Percentiles rank a stretch among this genome's conserved stretches.
phyloP scores from a whole-genome alignment of 2,329 filamentous ascomycete genomes.

The Phyllosticta paracitricarpa region DNA sequence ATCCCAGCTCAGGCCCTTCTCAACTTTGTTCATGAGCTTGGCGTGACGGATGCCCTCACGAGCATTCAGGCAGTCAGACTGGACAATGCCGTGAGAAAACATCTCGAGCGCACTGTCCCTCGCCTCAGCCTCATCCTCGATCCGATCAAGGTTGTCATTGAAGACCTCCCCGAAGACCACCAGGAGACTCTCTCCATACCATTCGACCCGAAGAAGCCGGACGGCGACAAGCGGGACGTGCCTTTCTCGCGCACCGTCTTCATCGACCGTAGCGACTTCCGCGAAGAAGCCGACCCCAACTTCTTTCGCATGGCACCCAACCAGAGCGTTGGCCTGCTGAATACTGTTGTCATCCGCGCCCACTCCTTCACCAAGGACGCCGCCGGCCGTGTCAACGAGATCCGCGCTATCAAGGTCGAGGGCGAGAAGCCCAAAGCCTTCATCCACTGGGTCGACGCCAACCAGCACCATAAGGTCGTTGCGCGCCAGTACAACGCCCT shows the following conservation, averaged over 20 bases:
- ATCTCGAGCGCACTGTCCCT: constrained; percentile 80
- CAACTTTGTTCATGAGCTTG: constrained; percentile 82
- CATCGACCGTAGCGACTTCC: constrained; percentile 73
- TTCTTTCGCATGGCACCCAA: constrained; percentile 71
- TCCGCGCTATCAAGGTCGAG: constrained; percentile 56
- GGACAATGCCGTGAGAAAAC: constrained; percentile 73
- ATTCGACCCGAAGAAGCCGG: constrained; percentile 72
- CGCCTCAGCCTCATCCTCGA: constrained; percentile 84
- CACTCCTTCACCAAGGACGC: constrained; percentile 58
- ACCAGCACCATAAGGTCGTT: constrained; percentile 49
- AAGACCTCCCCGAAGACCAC: constrained; percentile 65
- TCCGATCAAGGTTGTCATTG: constrained; percentile 71
- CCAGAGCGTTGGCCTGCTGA: constrained; percentile 63
- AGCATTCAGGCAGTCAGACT: constrained; percentile 76
- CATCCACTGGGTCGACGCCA: constrained; percentile 81
- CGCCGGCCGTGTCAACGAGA: constrained; percentile 54
- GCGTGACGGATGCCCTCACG: constrained; percentile 72
- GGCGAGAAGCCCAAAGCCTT: constrained; percentile 59
- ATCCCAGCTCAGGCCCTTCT: constrained; percentile 82
- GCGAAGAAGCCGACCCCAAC: constrained; percentile 59
- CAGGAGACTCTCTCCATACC: constrained; percentile 57
- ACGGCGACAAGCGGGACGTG: constrained; percentile 51
- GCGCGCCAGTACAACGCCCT: constrained; percentile 71
- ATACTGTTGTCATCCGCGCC: constrained; percentile 59
- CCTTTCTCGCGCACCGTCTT: constrained; percentile 70